Base-by-base conservation (phyloP, 140 eudicot genomes). In the Ambrosia hybrid region DNA sequence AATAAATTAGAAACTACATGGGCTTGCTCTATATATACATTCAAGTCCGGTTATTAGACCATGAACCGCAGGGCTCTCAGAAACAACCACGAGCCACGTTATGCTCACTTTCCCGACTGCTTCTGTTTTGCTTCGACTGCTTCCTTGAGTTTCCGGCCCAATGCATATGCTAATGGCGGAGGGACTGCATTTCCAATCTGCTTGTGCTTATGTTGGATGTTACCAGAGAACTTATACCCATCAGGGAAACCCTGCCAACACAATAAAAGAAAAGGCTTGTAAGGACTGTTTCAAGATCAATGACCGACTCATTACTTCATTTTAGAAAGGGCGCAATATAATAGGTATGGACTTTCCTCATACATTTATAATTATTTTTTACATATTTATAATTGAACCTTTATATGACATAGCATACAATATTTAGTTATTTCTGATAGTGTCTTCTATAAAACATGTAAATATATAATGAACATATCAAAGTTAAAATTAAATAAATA, bases 121-220 rank as follows among this genome's bases (percentile, higher is more conserved):
- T 36, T 79, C 52, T 73, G 43, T 72, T 76, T 81, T 12, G 73
- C 73, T 63, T 83, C 92, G 4, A 83, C 5, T 52, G 95, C 92
- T 76, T 85, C 95, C 75, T 85, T 91, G 64, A 88, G 92, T 76
- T 87, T 88, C 79, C 84, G 78, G 9, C 97, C 97, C 69, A 88
- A 73, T 14, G 97, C 95, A 82, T 71, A 87, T 4, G 95, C 90
- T 80, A 85, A 68, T 3, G 95, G 92, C 65, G 92, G 95, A 49
- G 95, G 92, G 43, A 91, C 95, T 1, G 92, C 95, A 83, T 88
- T 91, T 6, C 97, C 97, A 62, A 87, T 88, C 80, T 88, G 97
- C 72, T 87, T 77, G 78, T 87, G 92, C 64, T 79, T 87, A 77
- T 88, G 88, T 68, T 73, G 83, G 17, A 90, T 80, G 75, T 84